Evolutionary conservation across 371 early-diverging fungal genomes (phyloP), one percentile per base, ranked within the genome.

Genomic region (Haplosporangium sp.): DNA sequence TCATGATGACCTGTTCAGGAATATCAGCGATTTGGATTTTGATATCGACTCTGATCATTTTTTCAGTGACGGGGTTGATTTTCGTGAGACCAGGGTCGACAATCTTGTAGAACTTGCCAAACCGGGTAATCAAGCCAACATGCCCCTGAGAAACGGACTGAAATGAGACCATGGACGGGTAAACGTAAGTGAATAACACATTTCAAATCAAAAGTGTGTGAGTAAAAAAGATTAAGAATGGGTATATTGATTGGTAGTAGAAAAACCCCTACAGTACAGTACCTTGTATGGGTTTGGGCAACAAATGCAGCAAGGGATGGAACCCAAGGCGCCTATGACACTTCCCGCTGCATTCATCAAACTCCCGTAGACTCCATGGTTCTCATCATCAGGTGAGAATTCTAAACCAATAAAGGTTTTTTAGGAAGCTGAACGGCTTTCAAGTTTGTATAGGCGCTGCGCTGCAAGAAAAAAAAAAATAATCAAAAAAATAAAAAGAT

Each of bases 61-160:
- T 60, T 70, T 96, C 97, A 0, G 95, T 92, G 37, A 90, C 38
- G 0, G 89, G 87, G 76, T 97, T 97, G 62, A 96, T 90, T 61
- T 86, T 83, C 41, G 93, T 89, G 62, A 96, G 79, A 3, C 97
- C 97, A 23, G 97, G 96, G 75, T 96, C 95, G 5, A 93, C 94
- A 45, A 89, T 89, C 81, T 92, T 92, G 86, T 93, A 94, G 74
- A 90, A 95, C 61, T 92, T 89, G 16, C 96, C 96, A 73, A 94
- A 96, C 13, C 91, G 87, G 20, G 90, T 85, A 11, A 96, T 83
- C 5, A 96, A 82, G 7, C 93, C 96, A 36, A 96, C 93, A 55
- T 70, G 69, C 20, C 93, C 93, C 81, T 75, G 69, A 4, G 56
- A 21, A 36, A 70, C 61, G 0, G 72, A 52, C 69, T 72, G 45